Evolutionary conservation across 2,329 filamentous ascomycete genomes (phyloP).

Genomic region (Remersonia thermophila): DNA sequence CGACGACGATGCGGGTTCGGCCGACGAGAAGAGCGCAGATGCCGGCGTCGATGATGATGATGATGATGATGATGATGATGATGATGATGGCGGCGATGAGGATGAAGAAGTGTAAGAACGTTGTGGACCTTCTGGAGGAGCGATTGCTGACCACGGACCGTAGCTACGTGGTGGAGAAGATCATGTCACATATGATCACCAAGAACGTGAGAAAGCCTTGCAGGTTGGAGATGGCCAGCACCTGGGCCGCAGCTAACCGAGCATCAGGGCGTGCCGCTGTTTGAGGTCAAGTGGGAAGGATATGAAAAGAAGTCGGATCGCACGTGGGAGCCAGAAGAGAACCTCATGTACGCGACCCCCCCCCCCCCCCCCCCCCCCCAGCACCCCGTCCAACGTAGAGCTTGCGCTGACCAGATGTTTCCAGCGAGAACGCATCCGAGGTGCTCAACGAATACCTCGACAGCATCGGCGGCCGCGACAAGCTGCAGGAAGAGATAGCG

Average conservation of each 20-base stretch:
- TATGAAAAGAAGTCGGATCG: constrained; percentile 57
- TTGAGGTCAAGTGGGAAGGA: constrained; percentile 71
- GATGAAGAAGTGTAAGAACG: constrained; percentile 9
- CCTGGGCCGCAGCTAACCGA: neutral
- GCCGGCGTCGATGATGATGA: neutral
- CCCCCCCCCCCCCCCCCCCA: too few relatives aligned
- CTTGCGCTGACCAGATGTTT: neutral
- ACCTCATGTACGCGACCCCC: constrained; percentile 38
- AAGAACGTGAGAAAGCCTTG: constrained; percentile 40
- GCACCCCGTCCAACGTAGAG: too few relatives aligned
- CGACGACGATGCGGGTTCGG: constrained; percentile 15
- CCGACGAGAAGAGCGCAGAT: constrained; percentile 12
- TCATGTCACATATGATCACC: constrained; percentile 51
- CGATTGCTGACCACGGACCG: too few relatives aligned
- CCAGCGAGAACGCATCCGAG: constrained; percentile 44
- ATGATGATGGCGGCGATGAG: constrained; percentile 7
- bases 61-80: constrained; percentile 9
- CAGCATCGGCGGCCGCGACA: constrained; percentile 50
- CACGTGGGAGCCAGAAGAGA: constrained; percentile 71
- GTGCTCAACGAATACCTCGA: constrained; percentile 53
- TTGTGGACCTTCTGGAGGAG: too few relatives aligned
- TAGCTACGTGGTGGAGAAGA: constrained; percentile 65
- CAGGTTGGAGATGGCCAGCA: constrained; percentile 13
- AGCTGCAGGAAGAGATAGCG: constrained; percentile 38
- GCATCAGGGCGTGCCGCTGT: constrained; percentile 35